Evolutionary conservation across 75 land plant genomes (phyloP), one percentile per base, ranked within the genome.

Genomic region (Pseudotsuga menziesii): DNA sequence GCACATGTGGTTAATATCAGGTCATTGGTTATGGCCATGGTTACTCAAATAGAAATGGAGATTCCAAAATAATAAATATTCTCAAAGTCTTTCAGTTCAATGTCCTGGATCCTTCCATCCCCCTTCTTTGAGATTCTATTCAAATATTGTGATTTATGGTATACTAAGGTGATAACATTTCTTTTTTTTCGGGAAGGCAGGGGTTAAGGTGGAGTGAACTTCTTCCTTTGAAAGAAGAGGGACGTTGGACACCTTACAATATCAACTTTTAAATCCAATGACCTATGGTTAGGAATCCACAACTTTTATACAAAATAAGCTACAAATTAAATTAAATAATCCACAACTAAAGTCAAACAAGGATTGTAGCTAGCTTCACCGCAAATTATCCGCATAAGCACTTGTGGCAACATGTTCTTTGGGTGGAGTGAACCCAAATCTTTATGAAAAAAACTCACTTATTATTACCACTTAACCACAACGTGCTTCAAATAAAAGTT

Each of bases 1-100:
- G 20, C 52, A 9, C 39, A 8, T 19, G 44, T 36, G 8, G 4
- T 39, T 20, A 67, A 39, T 9, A n/a, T 20, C 23, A 69, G 11
- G n/a, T 52, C 23, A 69, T 69, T n/a, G 12, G 41, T 6, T n/a
- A 54, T 69, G 72, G 72, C 72, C 72, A 69, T 69, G 17, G 7
- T 3, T 69, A n/a, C 25, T 20, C 23, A 20, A 41, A 69, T 17
- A 61, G 35, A 12, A 9, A 61, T 61, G 12, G 48, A 7, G 41
- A 67, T 17, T n/a, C 8, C 9, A 39, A 39, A 20, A 67, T 17
- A 17, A 67, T 35, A 15, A 67, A 48, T 48, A 48, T 48, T 48
- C 54, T 48, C 22, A 32, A 17, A 66, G 35, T 16, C 19, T 14
- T 16, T 35, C 11, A 39, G 35, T 64, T 64, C 6, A 20, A 7